These are phyloP conservation scores for Xanthoconium purpureum DNA, from an alignment of 768 basidiomycete species.

Conservation along the genomic window DNA sequence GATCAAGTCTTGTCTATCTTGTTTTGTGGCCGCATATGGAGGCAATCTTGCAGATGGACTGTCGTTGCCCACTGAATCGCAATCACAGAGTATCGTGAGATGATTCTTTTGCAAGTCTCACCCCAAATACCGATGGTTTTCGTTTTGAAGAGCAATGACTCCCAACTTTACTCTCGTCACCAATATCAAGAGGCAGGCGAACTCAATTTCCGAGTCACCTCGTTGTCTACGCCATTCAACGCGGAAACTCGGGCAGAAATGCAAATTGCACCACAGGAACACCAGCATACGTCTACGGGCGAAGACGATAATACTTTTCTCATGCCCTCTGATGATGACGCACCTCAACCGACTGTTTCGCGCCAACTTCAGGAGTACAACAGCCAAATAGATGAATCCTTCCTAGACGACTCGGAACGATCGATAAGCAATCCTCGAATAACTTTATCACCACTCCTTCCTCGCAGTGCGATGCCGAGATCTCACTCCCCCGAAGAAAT, in stretches of 20 bases:
- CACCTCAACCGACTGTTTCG: conserved; percentile 5
- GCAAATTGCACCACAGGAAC: background rate
- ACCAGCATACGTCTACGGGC: background rate
- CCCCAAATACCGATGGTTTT: conserved; percentile 10
- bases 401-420: background rate
- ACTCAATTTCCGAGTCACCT: conserved; percentile 23
- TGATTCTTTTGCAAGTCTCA: conserved; percentile 9
- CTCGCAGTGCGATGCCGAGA: background rate
- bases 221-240: background rate
- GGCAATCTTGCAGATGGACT: conserved; percentile 47
- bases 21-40: conserved; percentile 46
- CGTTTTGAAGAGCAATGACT: conserved; percentile 15
- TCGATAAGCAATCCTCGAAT: background rate
- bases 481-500: background rate
- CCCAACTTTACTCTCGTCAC: background rate
- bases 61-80: conserved; percentile 37
- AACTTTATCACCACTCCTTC: background rate
- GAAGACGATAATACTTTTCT: conserved; percentile 14
- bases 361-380: conserved; percentile 19
- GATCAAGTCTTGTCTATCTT: conserved; percentile 44
- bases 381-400: conserved; percentile 2
- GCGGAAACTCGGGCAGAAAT: background rate
- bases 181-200: conserved; percentile 9
- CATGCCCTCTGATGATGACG: background rate
- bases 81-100: conserved; percentile 33